phyloP scores from a whole-genome alignment of 495 filamentous ascomycete species.

The Neurospora discreta region DNA sequence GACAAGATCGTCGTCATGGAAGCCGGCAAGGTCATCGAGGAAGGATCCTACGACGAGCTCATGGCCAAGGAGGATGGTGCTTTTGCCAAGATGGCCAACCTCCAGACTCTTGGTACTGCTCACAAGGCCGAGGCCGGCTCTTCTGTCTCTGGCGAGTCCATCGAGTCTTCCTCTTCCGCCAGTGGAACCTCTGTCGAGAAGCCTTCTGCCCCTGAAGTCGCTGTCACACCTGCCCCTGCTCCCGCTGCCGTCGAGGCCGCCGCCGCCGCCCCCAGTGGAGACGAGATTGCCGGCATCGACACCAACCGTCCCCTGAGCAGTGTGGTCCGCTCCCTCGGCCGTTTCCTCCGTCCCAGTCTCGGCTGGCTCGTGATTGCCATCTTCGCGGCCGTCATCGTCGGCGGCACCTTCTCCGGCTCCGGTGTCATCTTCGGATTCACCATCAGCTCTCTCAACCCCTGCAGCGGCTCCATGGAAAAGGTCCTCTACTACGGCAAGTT shows the following conservation, averaged over 20 bases:
- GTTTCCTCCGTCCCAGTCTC: conserved; percentile 1
- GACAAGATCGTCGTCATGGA: conserved; percentile 93
- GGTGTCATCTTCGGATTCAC: conserved; percentile 17
- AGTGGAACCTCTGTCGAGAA: conserved; percentile 28
- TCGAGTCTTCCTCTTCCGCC: neutral
- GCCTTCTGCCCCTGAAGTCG: conserved; percentile 12
- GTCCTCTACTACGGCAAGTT: conserved; percentile 61
- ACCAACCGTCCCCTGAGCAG: conserved; percentile 2
- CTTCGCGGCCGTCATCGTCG: conserved; percentile 6
- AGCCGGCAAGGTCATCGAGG: conserved; percentile 68
- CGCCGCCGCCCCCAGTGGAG: conserved; percentile 3
- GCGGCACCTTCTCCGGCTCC: conserved; percentile 13
- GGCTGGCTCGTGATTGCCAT: conserved; percentile 4
- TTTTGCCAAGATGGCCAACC: conserved; percentile 38
- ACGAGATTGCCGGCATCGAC: conserved; percentile 29
- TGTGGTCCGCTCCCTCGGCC: neutral
- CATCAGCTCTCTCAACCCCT: conserved; percentile 21
- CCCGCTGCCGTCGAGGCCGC: neutral
- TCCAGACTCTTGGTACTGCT: conserved; percentile 31
- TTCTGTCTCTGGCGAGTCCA: conserved; percentile 3
- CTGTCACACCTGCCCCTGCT: neutral
- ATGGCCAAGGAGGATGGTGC: conserved; percentile 39
- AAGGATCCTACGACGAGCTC: conserved; percentile 57
- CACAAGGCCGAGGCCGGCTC: neutral
- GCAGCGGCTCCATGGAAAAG: conserved; percentile 9